Evolutionary conservation across 495 filamentous ascomycete genomes (phyloP).

Genomic region (Trichocladium antarcticum): DNA sequence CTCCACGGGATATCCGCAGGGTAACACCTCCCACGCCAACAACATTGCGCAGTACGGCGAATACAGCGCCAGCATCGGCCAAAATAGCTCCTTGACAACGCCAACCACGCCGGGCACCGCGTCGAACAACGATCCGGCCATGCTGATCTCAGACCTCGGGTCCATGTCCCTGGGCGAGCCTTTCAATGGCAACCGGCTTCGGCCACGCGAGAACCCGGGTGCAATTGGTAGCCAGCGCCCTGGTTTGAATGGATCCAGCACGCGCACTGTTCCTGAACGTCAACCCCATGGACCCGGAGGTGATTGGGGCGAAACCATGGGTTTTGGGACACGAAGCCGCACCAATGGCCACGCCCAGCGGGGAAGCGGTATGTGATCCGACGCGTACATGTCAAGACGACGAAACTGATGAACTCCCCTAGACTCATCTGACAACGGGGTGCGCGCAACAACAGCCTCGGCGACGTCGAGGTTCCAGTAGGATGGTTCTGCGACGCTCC

Average conservation of each 20-base stretch:
- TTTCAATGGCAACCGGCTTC: conserved; percentile 42
- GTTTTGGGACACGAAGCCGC: conserved; percentile 54
- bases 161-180: conserved; percentile 57
- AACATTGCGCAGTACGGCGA: conserved; percentile 49
- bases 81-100: conserved; percentile 31
- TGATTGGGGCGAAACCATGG: conserved; percentile 58
- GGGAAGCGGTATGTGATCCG: conserved; percentile 51
- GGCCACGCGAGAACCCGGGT: conserved; percentile 44
- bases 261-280: conserved; percentile 61
- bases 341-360: conserved; percentile 72
- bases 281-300: conserved; percentile 70
- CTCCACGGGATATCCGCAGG: conserved; percentile 42
- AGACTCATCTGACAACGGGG: conserved; percentile 30
- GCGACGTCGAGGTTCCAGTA: conserved; percentile 24
- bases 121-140: conserved; percentile 48
- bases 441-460: conserved; percentile 15
- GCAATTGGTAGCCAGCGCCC: conserved; percentile 83
- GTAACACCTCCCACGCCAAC: conserved; percentile 37
- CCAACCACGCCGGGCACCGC: conserved; percentile 43
- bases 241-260: conserved; percentile 50
- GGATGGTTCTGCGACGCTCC: background rate
- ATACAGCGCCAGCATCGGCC: conserved; percentile 27
- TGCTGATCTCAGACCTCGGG: conserved; percentile 42
- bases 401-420: background rate
- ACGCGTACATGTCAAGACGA: too few relatives aligned